Evolutionary conservation across 306 rosid species (phyloP).

Genomic region (Dicorynia guianensis): DNA sequence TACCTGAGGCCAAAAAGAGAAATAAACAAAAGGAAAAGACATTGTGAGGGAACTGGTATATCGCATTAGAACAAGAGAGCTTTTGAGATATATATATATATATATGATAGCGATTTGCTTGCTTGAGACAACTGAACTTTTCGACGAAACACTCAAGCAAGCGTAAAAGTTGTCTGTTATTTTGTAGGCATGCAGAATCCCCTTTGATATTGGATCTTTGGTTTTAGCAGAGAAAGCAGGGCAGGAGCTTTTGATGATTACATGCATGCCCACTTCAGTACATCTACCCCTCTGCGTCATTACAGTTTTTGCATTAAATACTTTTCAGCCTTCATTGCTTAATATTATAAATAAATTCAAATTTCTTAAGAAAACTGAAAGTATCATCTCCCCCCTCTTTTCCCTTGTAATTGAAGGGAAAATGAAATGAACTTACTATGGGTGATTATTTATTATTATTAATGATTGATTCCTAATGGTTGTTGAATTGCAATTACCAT

Average conservation of each 20-base stretch:
- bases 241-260: neutral
- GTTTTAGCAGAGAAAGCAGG: conserved; percentile 1
- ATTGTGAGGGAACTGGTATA: conserved; percentile 30
- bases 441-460: no score
- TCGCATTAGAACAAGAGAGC: conserved; percentile 19
- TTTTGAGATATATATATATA: conserved; percentile 16
- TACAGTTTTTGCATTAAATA: neutral
- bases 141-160: neutral
- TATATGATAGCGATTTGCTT: conserved; percentile 41
- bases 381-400: no score
- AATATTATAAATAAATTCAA: neutral
- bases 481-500: conserved; percentile 7
- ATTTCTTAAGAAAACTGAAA: no score
- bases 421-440: no score
- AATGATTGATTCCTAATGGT: no score
- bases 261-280: conserved; percentile 21
- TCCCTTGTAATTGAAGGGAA: no score
- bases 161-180: conserved; percentile 42
- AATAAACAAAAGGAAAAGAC: conserved; percentile 19
- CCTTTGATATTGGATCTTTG: conserved; percentile 5
- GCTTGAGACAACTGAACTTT: conserved; percentile 49
- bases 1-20: conserved; percentile 37
- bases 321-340: conserved; percentile 23
- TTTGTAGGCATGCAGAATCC: conserved; percentile 36
- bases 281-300: conserved; percentile 39